phyloP scores from a whole-genome alignment of 2,329 filamentous ascomycete genomes.

The Emmonsiellopsis sp. region DNA sequence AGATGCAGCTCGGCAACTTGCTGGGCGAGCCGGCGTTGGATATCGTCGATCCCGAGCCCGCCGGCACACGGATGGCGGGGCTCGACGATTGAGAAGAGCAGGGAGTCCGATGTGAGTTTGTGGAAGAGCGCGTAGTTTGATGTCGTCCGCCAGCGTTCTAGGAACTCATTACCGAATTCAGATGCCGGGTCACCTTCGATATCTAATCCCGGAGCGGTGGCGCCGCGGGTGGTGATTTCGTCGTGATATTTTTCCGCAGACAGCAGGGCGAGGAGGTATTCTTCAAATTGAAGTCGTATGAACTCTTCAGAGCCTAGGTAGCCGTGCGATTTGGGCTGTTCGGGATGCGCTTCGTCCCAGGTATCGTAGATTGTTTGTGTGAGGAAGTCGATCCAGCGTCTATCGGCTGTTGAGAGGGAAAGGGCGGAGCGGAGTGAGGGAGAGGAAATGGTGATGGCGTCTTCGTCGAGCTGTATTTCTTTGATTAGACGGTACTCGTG shows the following conservation, averaged over 20 bases:
- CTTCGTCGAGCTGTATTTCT: constrained; percentile 61
- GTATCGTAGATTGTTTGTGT: constrained; percentile 91
- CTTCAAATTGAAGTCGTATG: constrained; percentile 92
- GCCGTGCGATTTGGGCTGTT: constrained; percentile 84
- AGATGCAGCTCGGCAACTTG: constrained; percentile 91
- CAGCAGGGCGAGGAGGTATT: constrained; percentile 83
- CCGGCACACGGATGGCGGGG: constrained; percentile 90
- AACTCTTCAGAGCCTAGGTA: constrained; percentile 96
- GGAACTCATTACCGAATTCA: constrained; percentile 78
- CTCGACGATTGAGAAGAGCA: constrained; percentile 90
- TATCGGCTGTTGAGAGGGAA: constrained; percentile 71
- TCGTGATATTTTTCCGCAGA: constrained; percentile 84
- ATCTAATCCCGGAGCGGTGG: constrained; percentile 48
- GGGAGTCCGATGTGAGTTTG: constrained; percentile 61
- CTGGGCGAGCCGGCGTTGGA: constrained; percentile 79
- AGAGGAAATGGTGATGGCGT: constrained; percentile 74
- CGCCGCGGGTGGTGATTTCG: constrained; percentile 29
- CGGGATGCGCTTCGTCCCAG: constrained; percentile 88
- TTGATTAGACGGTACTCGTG: not conserved
- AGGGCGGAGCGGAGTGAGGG: constrained; percentile 67
- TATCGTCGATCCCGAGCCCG: constrained; percentile 85
- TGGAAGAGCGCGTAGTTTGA: constrained; percentile 91
- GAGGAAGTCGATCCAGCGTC: constrained; percentile 93
- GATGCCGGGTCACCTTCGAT: constrained; percentile 73
- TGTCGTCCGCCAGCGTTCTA: constrained; percentile 78